Base-by-base conservation (phyloP, 2,329 filamentous ascomycete genomes). In the Lachnellula hyalina region DNA sequence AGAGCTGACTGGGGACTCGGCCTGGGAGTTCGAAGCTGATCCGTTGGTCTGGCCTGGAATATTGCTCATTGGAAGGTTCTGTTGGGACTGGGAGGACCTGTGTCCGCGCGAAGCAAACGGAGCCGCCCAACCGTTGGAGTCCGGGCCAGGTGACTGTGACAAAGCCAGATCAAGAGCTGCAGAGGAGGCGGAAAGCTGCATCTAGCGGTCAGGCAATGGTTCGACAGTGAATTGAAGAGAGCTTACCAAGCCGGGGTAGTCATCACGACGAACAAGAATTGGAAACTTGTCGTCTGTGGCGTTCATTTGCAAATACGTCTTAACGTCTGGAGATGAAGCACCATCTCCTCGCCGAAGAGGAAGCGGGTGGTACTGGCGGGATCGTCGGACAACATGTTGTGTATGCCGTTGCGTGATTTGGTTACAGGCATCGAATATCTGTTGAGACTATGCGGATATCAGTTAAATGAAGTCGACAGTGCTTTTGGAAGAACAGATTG, bases 371-470 rank as follows among this genome's bases (percentile, higher is more conserved):
- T 91, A 73, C 94, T 92, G 66, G 90, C 90, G 63, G 89, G 86
- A 59, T 94, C 91, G 54, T 96, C 76, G 40, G 82, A 81, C 55
- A 74, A 71, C 64, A 84, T 79, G 61, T 86, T 84, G 67, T 87
- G 84, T 64, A 84, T 74, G 59, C 86, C 82, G 62, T 79, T 84
- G 62, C 86, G 82, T 61, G 85, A 83, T 57, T 81, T 81, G 47
- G 87, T 90, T 50, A 93, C 88, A 34, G 93, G 93, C 88, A 96
- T 92, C 4, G 93, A 96, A 72, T 96, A 96, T 61, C 93, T 87
- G 70, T 96, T 95, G 57, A 86, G 79, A 63, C 90, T 95, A 64
- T 64, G 60, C 54, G 59, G 56, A n/a, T 59, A 57, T 65, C 56
- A 60, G 57, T 52, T 46, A 47, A 53, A 52, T 53, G 35, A 53